Evolutionary conservation across 108 stramenopile genomes (phyloP), one percentile per base, ranked within the genome.

Genomic region (Cyclotella atomus): DNA sequence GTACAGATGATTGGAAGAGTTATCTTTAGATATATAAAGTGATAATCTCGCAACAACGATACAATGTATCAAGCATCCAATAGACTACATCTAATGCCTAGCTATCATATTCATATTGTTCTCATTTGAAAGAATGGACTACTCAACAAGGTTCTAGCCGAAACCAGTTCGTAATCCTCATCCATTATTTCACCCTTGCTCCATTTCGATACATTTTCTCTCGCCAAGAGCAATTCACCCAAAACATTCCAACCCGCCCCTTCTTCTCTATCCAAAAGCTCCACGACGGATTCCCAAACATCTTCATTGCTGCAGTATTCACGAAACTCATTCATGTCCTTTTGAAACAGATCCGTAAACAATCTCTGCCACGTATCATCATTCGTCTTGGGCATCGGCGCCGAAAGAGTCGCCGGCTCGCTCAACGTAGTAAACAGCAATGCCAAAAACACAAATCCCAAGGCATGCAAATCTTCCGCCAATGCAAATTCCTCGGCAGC

Each of bases 281-380:
- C 61, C 6, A 94, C 90, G 5, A 91, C 74, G 12, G 76, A 79
- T 14, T 63, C 65, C 93, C 93, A 94, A 36, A 88, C 57, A 20
- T 94, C 93, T 62, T 94, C 93, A 35, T 86, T 88, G 30, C 83
- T 84, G 38, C 85, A 88, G 46, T 94, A 94, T 29, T 94, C 93
- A 34, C 90, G 86, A 66, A 94, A 90, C 21, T 84, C 83, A 14
- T 74, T 75, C 63, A 94, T 85, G 59, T 94, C 90, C 64, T 90
- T 89, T 0, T 86, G 84, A 79, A 94, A 94, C 28, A 94, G 91
- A 43, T 94, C 93, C 17, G 73, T 70, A 54, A 91, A 80, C 16
- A 91, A 65, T 65, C 90, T 76, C 78, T 91, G 93, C 57, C 88
- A 70, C 3, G 84, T 90, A 83, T 94, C 93, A 77, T 94, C 93